Evolutionary conservation across 495 filamentous ascomycete genomes (phyloP).

Genomic region (Amniculicola lignicola): DNA sequence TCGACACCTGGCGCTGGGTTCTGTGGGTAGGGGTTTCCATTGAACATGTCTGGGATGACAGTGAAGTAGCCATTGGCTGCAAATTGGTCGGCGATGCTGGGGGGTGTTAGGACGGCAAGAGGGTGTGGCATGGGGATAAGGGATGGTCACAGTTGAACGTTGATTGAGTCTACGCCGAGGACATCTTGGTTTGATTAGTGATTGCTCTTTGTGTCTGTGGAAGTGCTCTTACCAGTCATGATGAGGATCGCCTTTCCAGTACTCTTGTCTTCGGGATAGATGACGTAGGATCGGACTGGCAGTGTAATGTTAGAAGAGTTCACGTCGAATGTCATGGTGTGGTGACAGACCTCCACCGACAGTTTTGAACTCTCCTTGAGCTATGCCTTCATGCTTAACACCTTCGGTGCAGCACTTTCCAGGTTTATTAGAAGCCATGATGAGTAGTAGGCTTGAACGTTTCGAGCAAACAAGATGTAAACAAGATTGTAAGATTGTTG

Average conservation of each 20-base stretch:
- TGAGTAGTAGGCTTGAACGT: too few species aligned
- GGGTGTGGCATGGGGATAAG: background rate
- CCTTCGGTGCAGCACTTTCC: constrained; percentile 48
- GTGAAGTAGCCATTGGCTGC: constrained; percentile 78
- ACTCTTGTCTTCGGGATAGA: constrained; percentile 43
- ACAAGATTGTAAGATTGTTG: too few species aligned
- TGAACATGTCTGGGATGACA: constrained; percentile 73
- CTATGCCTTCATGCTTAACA: constrained; percentile 45
- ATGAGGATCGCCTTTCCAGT: constrained; percentile 46
- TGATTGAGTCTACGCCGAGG: constrained; percentile 62
- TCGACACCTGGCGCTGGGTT: constrained; percentile 59
- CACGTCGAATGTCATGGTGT: background rate
- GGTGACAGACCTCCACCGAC: constrained; percentile 39
- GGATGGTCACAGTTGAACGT: constrained; percentile 60
- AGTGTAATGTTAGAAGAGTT: background rate
- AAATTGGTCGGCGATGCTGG: constrained; percentile 71
- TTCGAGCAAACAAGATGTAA: too few species aligned
- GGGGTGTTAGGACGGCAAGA: background rate
- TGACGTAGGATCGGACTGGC: constrained; percentile 48
- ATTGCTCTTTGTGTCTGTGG: background rate
- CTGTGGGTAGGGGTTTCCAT: constrained; percentile 63
- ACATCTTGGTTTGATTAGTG: constrained; percentile 34
- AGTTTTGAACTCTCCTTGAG: constrained; percentile 44
- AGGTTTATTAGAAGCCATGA: constrained; percentile 48
- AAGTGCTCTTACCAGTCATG: constrained; percentile 17